Evolutionary conservation across 176 grass and related monocot genomes (phyloP).

Genomic region (Pontederia paniculata): DNA sequence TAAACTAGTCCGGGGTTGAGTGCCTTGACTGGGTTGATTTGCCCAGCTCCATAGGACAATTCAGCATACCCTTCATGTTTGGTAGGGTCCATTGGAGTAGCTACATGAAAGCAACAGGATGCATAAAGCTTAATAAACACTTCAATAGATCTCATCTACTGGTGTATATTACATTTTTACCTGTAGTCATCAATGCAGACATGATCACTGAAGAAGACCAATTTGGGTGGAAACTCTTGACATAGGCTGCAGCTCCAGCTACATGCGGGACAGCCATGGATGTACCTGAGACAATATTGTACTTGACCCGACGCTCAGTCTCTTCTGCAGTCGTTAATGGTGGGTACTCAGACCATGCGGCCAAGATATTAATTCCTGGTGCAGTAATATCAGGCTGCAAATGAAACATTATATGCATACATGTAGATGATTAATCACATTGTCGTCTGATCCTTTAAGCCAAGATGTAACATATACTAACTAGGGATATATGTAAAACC

Average conservation of each 20-base stretch:
- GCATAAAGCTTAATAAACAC: conserved; percentile 27
- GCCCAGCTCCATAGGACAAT: no score
- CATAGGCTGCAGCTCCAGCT: conserved; percentile 21
- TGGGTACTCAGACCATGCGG: conserved; percentile 16
- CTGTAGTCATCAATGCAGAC: conserved; percentile 44
- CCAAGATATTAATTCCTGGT: conserved; percentile 39
- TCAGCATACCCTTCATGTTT: no score
- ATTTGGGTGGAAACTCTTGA: conserved; percentile 36
- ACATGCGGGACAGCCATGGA: conserved; percentile 34
- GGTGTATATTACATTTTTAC: conserved; percentile 2
- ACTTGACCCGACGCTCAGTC: not conserved
- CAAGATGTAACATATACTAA: no score
- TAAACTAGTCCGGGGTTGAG: conserved; percentile 28
- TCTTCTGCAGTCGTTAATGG: not conserved
- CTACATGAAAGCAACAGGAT: no score
- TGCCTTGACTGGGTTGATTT: conserved; percentile 18
- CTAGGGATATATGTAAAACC: no score
- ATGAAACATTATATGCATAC: not conserved
- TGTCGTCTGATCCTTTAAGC: not conserved
- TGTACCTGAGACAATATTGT: conserved; percentile 34
- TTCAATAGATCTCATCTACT: no score
- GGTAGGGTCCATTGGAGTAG: no score
- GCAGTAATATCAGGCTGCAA: conserved; percentile 42
- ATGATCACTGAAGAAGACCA: conserved; percentile 50
- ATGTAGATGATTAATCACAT: no score